phyloP scores from a whole-genome alignment of 805 yeast genomes.

The Osmozyma mogii region DNA sequence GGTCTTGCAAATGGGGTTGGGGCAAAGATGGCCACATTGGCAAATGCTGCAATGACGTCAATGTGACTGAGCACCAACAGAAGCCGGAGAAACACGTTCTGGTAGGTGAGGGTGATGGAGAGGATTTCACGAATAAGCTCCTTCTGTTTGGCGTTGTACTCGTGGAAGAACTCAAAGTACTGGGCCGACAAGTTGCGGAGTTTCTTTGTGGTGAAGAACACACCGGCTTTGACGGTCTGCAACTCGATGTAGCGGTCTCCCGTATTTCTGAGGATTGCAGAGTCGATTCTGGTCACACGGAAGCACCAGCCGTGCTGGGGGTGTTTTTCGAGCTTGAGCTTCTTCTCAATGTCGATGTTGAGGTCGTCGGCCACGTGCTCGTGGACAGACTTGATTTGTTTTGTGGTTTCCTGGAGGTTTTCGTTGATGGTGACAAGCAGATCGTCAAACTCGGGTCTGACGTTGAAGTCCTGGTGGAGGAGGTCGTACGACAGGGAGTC shows the following conservation, averaged over 20 bases:
- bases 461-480: slow-evolving; percentile 62
- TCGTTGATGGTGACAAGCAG: slow-evolving; percentile 53
- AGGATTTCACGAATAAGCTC: slow-evolving; percentile 79
- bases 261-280: slow-evolving; percentile 62
- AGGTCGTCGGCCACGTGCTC: slow-evolving; percentile 63
- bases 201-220: slow-evolving; percentile 72
- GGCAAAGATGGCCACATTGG: slow-evolving; percentile 71
- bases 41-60: slow-evolving; percentile 81
- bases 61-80: slow-evolving; percentile 59
- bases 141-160: slow-evolving; percentile 69
- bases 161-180: slow-evolving; percentile 49
- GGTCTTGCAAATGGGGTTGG: slow-evolving; percentile 80
- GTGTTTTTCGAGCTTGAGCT: slow-evolving; percentile 83
- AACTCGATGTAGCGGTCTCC: slow-evolving; percentile 60
- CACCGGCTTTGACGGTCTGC: slow-evolving; percentile 93
- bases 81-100: slow-evolving; percentile 66
- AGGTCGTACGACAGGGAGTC: slow-evolving; percentile 39
- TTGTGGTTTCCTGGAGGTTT: slow-evolving; percentile 46
- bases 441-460: slow-evolving; percentile 86
- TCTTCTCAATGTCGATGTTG: slow-evolving; percentile 76
- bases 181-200: slow-evolving; percentile 54
- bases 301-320: slow-evolving; percentile 90
- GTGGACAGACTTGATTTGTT: slow-evolving; percentile 54
- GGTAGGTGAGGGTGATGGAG: slow-evolving; percentile 70
- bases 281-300: slow-evolving; percentile 85